Percentiles rank a stretch among this genome's conserved stretches.
phyloP scores from a whole-genome alignment of 352 stramenopile genomes.

The Globisporangium canariense region DNA sequence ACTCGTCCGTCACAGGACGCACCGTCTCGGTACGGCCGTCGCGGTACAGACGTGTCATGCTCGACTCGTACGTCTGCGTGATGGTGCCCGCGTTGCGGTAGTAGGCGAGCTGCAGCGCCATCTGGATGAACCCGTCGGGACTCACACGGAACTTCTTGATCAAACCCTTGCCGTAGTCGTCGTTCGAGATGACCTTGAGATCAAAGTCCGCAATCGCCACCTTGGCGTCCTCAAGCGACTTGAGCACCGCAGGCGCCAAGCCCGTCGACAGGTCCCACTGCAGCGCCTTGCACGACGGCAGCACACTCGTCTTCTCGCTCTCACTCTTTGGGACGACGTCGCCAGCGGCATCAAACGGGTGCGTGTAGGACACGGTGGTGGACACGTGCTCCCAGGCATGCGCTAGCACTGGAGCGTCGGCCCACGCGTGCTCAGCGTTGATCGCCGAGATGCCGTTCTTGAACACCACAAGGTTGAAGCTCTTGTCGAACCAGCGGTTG shows the following conservation, averaged over 20 bases:
- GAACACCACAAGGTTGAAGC: conserved; percentile 94
- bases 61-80: conserved; percentile 97
- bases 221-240: conserved; percentile 49
- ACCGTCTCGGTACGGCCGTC: conserved; percentile 95
- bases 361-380: conserved; percentile 51
- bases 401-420: conserved; percentile 84
- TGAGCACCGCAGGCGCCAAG: conserved; percentile 48
- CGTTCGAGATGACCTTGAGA: conserved; percentile 86
- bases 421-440: conserved; percentile 94
- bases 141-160: conserved; percentile 93
- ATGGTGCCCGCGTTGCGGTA: conserved; percentile 91
- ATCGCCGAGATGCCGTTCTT: conserved; percentile 93
- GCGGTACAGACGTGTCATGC: conserved; percentile 94
- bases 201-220: conserved; percentile 87
- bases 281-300: conserved; percentile 50
- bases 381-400: conserved; percentile 81
- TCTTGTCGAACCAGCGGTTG: conserved; percentile 98
- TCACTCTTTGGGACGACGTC: conserved; percentile 38
- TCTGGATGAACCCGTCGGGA: conserved; percentile 95
- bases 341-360: conserved; percentile 57
- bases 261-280: conserved; percentile 60
- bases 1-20: conserved; percentile 88
- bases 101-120: conserved; percentile 95
- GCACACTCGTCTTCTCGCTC: conserved; percentile 39
- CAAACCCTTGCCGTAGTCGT: conserved; percentile 83